These are phyloP conservation scores for Nothophytophthora sp. DNA, from an alignment of 352 stramenopile species.

Conservation along the genomic window DNA sequence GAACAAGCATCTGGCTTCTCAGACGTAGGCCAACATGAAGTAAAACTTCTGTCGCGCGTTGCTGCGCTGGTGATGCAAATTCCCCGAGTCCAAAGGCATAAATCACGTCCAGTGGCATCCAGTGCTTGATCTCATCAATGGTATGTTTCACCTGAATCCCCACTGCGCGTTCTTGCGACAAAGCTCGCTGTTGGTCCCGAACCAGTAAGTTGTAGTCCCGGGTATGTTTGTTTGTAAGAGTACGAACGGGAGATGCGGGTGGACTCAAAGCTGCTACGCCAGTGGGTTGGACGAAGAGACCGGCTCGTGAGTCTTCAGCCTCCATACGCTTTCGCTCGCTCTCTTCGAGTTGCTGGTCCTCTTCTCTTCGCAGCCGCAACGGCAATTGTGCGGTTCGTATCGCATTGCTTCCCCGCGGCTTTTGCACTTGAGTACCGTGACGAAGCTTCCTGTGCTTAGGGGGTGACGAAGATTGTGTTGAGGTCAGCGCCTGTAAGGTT, in stretches of 20 bases:
- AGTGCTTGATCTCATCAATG: slow-evolving; percentile 53
- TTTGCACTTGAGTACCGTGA: slow-evolving; percentile 8
- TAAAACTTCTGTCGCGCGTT: slow-evolving; percentile 50
- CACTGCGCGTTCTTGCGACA: slow-evolving; percentile 21
- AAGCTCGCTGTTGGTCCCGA: slow-evolving; percentile 2
- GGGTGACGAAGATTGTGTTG: not conserved
- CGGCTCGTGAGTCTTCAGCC: not conserved
- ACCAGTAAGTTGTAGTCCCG: slow-evolving; percentile 17
- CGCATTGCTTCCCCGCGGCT: not conserved
- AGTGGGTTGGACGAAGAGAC: not conserved
- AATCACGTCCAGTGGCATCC: slow-evolving; percentile 65
- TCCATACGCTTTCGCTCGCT: slow-evolving; percentile 3
- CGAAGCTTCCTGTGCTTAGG: slow-evolving; percentile 5
- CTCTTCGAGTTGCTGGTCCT: not conserved
- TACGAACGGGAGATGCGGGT: not conserved
- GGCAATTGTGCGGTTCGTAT: not conserved
- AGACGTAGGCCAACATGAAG: slow-evolving; percentile 44
- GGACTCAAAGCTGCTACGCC: not conserved
- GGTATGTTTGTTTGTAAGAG: slow-evolving; percentile 1
- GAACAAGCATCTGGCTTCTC: slow-evolving; percentile 36
- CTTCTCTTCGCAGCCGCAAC: not conserved
- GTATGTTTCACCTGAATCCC: slow-evolving; percentile 42
- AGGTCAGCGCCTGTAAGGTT: not conserved
- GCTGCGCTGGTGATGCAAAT: slow-evolving; percentile 65
- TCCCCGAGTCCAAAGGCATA: slow-evolving; percentile 57